A percentile compares a stretch with the other conserved stretches of the same genome.
Conservation (phyloP, 2,329 filamentous ascomycete genomes). For the Sphaerostilbella broomeana region DNA sequence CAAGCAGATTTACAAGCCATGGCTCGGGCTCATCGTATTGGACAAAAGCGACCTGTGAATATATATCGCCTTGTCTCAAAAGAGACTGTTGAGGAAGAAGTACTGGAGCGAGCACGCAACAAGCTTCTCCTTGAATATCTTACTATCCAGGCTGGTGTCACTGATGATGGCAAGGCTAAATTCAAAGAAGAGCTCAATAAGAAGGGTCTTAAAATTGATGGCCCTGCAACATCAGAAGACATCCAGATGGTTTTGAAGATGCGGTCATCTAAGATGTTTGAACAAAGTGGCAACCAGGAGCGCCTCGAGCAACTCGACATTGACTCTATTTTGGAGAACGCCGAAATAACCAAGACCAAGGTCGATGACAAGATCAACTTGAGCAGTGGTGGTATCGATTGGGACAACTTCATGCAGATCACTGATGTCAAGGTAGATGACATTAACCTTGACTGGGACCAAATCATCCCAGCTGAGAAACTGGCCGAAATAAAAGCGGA, state of each 20-base stretch:
- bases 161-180: constrained; percentile 85
- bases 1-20: constrained; percentile 97
- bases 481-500: constrained; percentile 84
- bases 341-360: constrained; percentile 94
- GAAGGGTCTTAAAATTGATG: constrained; percentile 65
- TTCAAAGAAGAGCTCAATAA: constrained; percentile 69
- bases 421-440: constrained; percentile 94
- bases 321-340: constrained; percentile 92
- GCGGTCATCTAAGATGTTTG: constrained; percentile 98
- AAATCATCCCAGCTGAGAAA: constrained; percentile 93
- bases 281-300: constrained; percentile 93
- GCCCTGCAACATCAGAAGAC: constrained; percentile 86
- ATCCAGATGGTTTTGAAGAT: constrained; percentile 96
- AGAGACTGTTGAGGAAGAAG: constrained; percentile 96
- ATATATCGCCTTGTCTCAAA: constrained; percentile 96
- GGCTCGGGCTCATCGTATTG: constrained; percentile 96
- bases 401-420: constrained; percentile 96
- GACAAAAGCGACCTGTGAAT: constrained; percentile 90
- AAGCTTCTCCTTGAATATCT: constrained; percentile 97
- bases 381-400: constrained; percentile 75
- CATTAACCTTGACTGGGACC: constrained; percentile 80
- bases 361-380: constrained; percentile 87
- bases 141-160: constrained; percentile 94
- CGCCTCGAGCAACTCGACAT: constrained; percentile 97
- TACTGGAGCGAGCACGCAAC: constrained; percentile 90